These are phyloP conservation scores for Aspergillus piperis DNA, from an alignment of 2,329 filamentous ascomycete genomes.

Conservation along the genomic window DNA sequence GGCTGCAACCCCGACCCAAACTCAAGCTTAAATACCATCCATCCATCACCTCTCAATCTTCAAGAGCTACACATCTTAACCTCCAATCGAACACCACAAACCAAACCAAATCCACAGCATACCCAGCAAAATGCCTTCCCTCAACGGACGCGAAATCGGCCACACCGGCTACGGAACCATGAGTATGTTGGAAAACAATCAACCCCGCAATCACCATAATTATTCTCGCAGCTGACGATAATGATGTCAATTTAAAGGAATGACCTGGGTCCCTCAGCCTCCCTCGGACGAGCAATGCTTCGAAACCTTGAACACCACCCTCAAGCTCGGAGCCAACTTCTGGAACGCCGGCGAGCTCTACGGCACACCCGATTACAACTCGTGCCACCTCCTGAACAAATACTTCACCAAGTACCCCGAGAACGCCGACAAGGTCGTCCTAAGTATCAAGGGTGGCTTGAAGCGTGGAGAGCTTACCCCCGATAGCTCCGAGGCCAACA, in stretches of 20 bases:
- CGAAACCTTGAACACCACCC: conserved; percentile 57
- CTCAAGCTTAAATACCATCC: too few species aligned
- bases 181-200: conserved; percentile 40
- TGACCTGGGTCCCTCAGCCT: conserved; percentile 36
- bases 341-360: conserved; percentile 70
- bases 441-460: conserved; percentile 63
- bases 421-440: conserved; percentile 62
- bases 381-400: conserved; percentile 58
- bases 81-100: not conserved
- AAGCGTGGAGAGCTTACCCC: conserved; percentile 40
- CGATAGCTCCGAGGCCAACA: conserved; percentile 56
- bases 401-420: conserved; percentile 67
- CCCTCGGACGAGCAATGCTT: conserved; percentile 42
- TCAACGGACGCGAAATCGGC: conserved; percentile 44
- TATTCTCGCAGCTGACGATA: not conserved
- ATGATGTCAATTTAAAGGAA: conserved; percentile 24
- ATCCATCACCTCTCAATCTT: too few species aligned
- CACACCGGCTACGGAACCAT: conserved; percentile 58
- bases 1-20: not conserved
- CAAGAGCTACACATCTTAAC: not conserved
- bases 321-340: conserved; percentile 50
- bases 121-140: conserved; percentile 32
- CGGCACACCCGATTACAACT: conserved; percentile 60
- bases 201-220: not conserved
- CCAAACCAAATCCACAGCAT: too few species aligned